Evolutionary conservation across 2,329 filamentous ascomycete species (phyloP).

Genomic region (Beauveria bassiana): DNA sequence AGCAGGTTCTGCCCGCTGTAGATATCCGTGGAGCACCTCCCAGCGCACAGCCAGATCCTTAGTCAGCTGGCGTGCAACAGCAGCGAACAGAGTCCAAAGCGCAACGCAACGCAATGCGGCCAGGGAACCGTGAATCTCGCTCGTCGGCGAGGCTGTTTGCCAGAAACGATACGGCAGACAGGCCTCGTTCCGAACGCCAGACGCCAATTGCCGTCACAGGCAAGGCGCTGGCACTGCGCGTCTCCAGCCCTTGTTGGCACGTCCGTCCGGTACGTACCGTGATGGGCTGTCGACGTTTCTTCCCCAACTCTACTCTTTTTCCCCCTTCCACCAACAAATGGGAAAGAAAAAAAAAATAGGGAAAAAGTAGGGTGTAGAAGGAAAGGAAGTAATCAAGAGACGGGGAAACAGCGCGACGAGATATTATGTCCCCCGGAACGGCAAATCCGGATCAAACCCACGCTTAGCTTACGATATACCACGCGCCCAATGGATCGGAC

Average conservation of each 20-base stretch:
- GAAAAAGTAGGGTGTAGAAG: background rate
- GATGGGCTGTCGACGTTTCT: background rate
- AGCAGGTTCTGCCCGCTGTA: background rate
- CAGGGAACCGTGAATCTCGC: background rate
- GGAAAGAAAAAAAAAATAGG: background rate
- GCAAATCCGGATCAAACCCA: conserved; percentile 3
- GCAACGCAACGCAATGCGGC: too few relatives aligned
- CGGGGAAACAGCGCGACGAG: conserved; percentile 1
- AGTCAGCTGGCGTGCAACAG: conserved; percentile 1
- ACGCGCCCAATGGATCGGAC: conserved; percentile 3
- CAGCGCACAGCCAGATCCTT: background rate
- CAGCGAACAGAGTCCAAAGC: background rate
- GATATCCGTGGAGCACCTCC: background rate
- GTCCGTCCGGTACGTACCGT: background rate
- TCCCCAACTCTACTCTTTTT: background rate
- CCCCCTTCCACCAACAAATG: conserved; percentile 8
- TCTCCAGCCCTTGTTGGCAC: too few relatives aligned
- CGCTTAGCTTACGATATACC: conserved; percentile 6
- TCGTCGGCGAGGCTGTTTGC: background rate
- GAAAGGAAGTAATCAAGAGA: background rate
- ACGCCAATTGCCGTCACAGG: background rate
- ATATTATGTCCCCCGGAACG: background rate
- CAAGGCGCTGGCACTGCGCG: background rate
- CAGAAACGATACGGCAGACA: background rate
- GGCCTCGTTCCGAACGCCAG: background rate